phyloP scores from a whole-genome alignment of 805 yeast genomes.

The Cyberlindnera americana region DNA sequence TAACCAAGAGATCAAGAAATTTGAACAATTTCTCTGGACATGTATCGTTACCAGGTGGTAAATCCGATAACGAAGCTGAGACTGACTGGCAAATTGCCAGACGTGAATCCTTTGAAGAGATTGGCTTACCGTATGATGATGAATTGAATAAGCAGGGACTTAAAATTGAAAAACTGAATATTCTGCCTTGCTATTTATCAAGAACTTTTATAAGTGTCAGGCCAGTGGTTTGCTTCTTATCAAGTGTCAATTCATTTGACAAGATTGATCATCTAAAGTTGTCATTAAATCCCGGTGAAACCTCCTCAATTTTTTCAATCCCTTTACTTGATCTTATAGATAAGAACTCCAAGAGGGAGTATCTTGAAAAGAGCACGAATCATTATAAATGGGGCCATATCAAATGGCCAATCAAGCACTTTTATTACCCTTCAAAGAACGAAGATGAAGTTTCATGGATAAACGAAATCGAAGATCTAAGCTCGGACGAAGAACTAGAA shows the following conservation, averaged over 20 bases:
- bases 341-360: constrained; percentile 29
- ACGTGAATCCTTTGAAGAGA: constrained; percentile 84
- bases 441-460: constrained; percentile 61
- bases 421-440: constrained; percentile 54
- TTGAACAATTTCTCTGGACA: constrained; percentile 82
- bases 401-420: constrained; percentile 62
- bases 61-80: constrained; percentile 68
- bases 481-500: constrained; percentile 47
- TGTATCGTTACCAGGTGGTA: constrained; percentile 92
- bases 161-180: constrained; percentile 54
- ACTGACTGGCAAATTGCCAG: constrained; percentile 70
- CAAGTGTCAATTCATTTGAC: constrained; percentile 26
- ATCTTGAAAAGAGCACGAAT: constrained; percentile 29
- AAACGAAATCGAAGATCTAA: constrained; percentile 53
- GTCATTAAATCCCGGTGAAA: constrained; percentile 71
- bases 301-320: constrained; percentile 64
- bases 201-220: constrained; percentile 79
- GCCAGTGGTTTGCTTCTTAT: constrained; percentile 71
- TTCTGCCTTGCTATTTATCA: constrained; percentile 76
- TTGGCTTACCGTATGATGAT: constrained; percentile 60
- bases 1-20: constrained; percentile 72
- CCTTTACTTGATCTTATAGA: constrained; percentile 59
- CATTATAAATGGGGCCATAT: constrained; percentile 67
- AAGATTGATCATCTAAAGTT: constrained; percentile 35
- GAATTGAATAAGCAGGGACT: constrained; percentile 46